phyloP scores from a whole-genome alignment of 441 rosid species.

The Pelargonium myrrhifolium region DNA sequence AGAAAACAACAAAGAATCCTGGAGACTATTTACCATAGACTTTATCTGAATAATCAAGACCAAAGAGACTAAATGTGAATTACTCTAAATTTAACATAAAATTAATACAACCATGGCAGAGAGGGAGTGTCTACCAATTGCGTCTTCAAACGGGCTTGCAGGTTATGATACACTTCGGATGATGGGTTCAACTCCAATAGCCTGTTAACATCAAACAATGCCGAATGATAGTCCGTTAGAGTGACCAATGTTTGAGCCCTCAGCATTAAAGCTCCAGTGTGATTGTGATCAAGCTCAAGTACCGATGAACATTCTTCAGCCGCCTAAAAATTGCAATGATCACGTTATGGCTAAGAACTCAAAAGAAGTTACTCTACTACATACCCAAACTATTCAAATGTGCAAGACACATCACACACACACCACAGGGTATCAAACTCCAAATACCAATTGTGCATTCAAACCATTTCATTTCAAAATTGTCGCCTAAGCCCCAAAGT shows the following conservation, averaged over 20 bases:
- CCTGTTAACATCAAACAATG: slow-evolving; percentile 77
- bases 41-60: too few species aligned
- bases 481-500: neutral
- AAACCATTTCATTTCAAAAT: neutral
- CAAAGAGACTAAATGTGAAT: neutral
- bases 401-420: neutral
- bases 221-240: slow-evolving; percentile 68
- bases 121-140: slow-evolving; percentile 54
- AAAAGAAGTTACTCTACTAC: neutral
- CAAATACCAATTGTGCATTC: neutral
- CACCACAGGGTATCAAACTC: neutral
- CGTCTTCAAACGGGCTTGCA: slow-evolving; percentile 74
- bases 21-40: too few species aligned
- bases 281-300: slow-evolving; percentile 82
- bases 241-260: slow-evolving; percentile 86
- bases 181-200: slow-evolving; percentile 74
- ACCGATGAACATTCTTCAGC: slow-evolving; percentile 87
- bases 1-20: too few species aligned
- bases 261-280: slow-evolving; percentile 83
- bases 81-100: neutral
- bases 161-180: slow-evolving; percentile 70
- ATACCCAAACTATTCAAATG: neutral
- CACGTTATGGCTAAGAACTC: slow-evolving; percentile 8
- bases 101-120: neutral
- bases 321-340: slow-evolving; percentile 38